Evolutionary conservation across 1,284 basidiomycete genomes (phyloP).

Genomic region (Ustilago loliicola): DNA sequence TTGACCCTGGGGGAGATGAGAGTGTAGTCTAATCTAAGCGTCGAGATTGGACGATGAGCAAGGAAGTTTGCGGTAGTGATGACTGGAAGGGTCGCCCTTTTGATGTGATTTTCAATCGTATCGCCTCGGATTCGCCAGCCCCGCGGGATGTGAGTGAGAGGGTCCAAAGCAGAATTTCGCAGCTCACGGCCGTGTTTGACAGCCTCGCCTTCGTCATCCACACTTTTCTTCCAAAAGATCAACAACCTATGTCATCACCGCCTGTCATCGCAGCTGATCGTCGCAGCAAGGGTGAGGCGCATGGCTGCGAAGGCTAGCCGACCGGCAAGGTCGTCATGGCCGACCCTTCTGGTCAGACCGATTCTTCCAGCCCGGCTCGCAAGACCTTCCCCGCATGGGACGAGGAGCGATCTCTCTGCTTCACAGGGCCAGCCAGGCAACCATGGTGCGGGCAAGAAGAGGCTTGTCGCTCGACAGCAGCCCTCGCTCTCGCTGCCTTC

Average conservation of each 20-base stretch:
- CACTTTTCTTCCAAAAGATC: background rate
- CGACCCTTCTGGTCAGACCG: constrained; percentile 39
- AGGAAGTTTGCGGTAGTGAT: constrained; percentile 18
- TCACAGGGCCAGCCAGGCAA: background rate
- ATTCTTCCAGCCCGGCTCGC: background rate
- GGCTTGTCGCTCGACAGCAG: constrained; percentile 18
- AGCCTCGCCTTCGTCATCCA: constrained; percentile 11
- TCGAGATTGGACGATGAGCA: constrained; percentile 13
- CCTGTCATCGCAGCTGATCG: background rate
- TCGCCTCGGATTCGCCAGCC: constrained; percentile 7
- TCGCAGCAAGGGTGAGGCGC: background rate
- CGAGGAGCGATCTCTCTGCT: background rate
- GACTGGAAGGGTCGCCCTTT: constrained; percentile 29
- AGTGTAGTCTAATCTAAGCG: constrained; percentile 10
- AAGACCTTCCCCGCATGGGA: background rate
- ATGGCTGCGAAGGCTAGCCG: constrained; percentile 25
- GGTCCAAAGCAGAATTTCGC: background rate
- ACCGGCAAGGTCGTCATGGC: constrained; percentile 43
- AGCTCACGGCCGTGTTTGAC: constrained; percentile 34
- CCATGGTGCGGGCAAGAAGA: background rate
- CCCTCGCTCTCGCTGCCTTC: background rate
- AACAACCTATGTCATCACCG: background rate
- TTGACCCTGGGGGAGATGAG: background rate
- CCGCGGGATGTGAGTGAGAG: background rate
- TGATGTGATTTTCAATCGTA: constrained; percentile 14